Percentiles rank a stretch among this genome's conserved stretches.
Evolutionary conservation across 148 eudicot genomes (phyloP).

Genomic region (Vaccinium darrowii): DNA sequence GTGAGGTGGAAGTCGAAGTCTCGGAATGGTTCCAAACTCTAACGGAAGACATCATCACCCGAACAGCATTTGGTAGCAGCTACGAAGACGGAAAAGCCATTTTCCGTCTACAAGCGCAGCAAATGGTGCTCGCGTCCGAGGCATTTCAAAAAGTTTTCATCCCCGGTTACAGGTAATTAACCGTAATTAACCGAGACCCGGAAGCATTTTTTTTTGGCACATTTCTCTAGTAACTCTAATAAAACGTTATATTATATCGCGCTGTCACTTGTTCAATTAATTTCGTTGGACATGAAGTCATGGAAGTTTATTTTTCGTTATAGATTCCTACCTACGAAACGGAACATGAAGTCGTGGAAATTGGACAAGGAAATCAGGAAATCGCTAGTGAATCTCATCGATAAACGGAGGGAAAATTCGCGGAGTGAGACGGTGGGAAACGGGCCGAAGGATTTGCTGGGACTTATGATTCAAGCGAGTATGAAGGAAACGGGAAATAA

Average conservation of each 20-base stretch:
- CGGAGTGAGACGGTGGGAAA: slow-evolving; percentile 18
- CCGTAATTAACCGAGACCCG: slow-evolving; percentile 17
- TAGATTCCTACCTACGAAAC: slow-evolving; percentile 76
- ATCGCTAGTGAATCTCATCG: slow-evolving; percentile 61
- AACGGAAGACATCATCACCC: slow-evolving; percentile 71
- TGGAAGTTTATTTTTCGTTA: background rate
- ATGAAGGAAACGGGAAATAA: slow-evolving; percentile 22
- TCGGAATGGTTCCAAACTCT: slow-evolving; percentile 69
- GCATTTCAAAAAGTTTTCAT: slow-evolving; percentile 80
- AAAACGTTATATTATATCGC: background rate
- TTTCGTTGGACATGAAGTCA: background rate
- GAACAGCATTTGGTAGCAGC: slow-evolving; percentile 81
- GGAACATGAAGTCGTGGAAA: slow-evolving; percentile 74
- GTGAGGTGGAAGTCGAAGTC: slow-evolving; percentile 76
- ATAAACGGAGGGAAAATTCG: slow-evolving; percentile 35
- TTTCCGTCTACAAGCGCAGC: slow-evolving; percentile 67
- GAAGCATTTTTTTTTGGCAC: background rate
- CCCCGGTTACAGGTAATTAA: slow-evolving; percentile 74
- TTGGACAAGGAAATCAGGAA: slow-evolving; percentile 70
- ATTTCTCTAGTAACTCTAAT: background rate
- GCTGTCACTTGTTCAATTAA: background rate
- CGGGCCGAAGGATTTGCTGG: slow-evolving; percentile 76
- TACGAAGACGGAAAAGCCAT: slow-evolving; percentile 82
- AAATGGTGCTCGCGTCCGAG: slow-evolving; percentile 68
- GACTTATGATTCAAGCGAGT: slow-evolving; percentile 86